Percentiles rank a stretch among this genome's conserved stretches.
These are phyloP conservation scores for Phytopythium vexans DNA, from an alignment of 352 stramenopile species.

Conservation along the genomic window DNA sequence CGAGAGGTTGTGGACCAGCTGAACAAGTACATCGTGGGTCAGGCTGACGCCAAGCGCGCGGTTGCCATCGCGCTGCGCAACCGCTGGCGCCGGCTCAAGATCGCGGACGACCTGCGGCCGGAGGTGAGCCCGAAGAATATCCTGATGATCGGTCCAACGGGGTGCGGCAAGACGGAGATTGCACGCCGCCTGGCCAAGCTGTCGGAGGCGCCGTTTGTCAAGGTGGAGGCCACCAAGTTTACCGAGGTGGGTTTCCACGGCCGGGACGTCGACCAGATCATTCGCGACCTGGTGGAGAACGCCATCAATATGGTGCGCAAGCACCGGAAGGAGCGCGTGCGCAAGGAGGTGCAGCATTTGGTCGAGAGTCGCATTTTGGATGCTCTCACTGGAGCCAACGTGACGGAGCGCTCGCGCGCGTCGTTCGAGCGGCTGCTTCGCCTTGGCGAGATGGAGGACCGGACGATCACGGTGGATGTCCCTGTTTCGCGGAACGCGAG, in stretches of 20 bases:
- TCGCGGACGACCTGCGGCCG: slow-evolving; percentile 88
- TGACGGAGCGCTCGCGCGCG: slow-evolving; percentile 71
- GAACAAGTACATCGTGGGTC: slow-evolving; percentile 98
- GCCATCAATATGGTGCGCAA: slow-evolving; percentile 97
- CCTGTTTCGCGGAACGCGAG: slow-evolving; percentile 45
- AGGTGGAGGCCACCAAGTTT: slow-evolving; percentile 99
- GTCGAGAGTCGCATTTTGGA: slow-evolving; percentile 97
- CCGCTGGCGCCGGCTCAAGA: slow-evolving; percentile 95
- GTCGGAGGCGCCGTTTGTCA: slow-evolving; percentile 96
- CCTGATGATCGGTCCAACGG: slow-evolving; percentile 99
- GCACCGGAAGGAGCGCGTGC: slow-evolving; percentile 89
- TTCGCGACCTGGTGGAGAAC: slow-evolving; percentile 98
- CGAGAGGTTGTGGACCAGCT: slow-evolving; percentile 93
- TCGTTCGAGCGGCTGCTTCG: slow-evolving; percentile 93
- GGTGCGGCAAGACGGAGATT: slow-evolving; percentile 99
- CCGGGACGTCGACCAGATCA: slow-evolving; percentile 99
- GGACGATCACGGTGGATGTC: slow-evolving; percentile 76
- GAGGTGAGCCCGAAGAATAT: slow-evolving; percentile 99
- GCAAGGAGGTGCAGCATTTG: slow-evolving; percentile 89
- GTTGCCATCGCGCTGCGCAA: slow-evolving; percentile 99
- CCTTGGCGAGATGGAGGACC: slow-evolving; percentile 77
- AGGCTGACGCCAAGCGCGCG: slow-evolving; percentile 96
- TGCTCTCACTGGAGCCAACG: slow-evolving; percentile 89
- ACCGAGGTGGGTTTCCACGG: slow-evolving; percentile 99
- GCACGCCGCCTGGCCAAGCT: slow-evolving; percentile 96